Conservation (phyloP, 2,329 filamentous ascomycete species). For the Pleurostoma richardsiae region DNA sequence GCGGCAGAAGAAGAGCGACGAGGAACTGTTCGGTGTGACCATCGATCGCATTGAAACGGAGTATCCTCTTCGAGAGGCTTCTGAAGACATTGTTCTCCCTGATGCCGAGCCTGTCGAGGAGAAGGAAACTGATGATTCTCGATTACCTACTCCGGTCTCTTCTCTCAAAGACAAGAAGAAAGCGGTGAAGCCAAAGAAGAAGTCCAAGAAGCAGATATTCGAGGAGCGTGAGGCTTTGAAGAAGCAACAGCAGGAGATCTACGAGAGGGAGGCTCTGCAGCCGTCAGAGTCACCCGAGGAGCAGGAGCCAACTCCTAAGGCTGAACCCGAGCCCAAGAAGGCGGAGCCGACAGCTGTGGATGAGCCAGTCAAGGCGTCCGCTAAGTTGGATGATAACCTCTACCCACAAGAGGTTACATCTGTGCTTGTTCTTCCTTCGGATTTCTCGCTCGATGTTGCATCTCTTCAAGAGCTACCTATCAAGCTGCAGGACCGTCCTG, state of each 20-base stretch:
- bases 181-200: conserved; percentile 61
- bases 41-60: conserved; percentile 48
- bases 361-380: conserved; percentile 21
- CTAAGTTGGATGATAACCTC: conserved; percentile 33
- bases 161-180: conserved; percentile 52
- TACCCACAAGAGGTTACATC: conserved; percentile 44
- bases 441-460: conserved; percentile 39
- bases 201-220: conserved; percentile 71
- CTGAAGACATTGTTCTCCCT: conserved; percentile 43
- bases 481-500: conserved; percentile 39
- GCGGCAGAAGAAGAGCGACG: conserved; percentile 73
- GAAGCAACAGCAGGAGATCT: conserved; percentile 45
- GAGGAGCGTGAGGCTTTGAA: conserved; percentile 62
- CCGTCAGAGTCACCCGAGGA: conserved; percentile 25
- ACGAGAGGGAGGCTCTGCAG: conserved; percentile 36
- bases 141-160: conserved; percentile 40
- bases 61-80: conserved; percentile 37
- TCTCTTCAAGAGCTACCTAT: conserved; percentile 39
- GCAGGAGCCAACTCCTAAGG: conserved; percentile 16
- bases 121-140: conserved; percentile 37
- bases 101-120: conserved; percentile 42
- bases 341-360: conserved; percentile 24
- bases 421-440: conserved; percentile 38
- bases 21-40: conserved; percentile 68
- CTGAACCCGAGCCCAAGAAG: conserved; percentile 26